Evolutionary conservation across 148 eudicot species (phyloP), one percentile per base, ranked within the genome.

Genomic region (Fagopyrum tataricum): DNA sequence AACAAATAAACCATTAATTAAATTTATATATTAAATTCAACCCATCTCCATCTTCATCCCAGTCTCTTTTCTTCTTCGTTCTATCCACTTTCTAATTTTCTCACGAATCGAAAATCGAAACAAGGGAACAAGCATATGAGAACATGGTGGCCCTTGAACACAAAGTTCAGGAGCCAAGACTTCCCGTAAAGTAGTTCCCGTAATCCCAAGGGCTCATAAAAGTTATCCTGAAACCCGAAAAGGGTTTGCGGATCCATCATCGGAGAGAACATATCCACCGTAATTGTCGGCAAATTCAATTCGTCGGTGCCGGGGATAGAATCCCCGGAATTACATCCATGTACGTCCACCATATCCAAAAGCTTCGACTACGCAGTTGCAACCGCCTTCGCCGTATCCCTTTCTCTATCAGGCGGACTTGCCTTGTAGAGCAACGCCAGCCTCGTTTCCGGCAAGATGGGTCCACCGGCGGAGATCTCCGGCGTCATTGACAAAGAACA

Each of bases 261-360:
- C 78, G 90, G 85, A 6, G 92, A 80, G 76, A 88, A 88, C 79
- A 87, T 77, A n/a, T 79, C 88, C 48, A 90, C 31, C 15, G 85
- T 48, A 0, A 87, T 76, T 3, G 76, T 78, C 52, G 90, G 89
- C 73, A 89, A n/a, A n/a, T n/a, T n/a, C n/a, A 70, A 13, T 81
- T 87, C 72, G 74, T 84, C 76, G 96, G 96, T 10, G 91, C 88
- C 53, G 96, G 96, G 12, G 96, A 87, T 17, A 87, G 74, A 7
- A 88, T 87, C 51, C 92, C 89, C n/a, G 91, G 93, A 75, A 78
- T 55, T 55, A 78, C 79, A 31, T 84, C 83, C 75, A 83, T 8
- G n/a, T n/a, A n/a, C n/a, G 37, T 79, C 80, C 12, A 76, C 64
- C 44, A 71, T 75, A 46, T 59, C 84, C 80, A 75, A 26, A 4